A percentile compares a stretch with the other conserved stretches of the same genome.
These are phyloP conservation scores for Jacaranda copaia DNA, from an alignment of 257 asterid species.

Conservation along the genomic window DNA sequence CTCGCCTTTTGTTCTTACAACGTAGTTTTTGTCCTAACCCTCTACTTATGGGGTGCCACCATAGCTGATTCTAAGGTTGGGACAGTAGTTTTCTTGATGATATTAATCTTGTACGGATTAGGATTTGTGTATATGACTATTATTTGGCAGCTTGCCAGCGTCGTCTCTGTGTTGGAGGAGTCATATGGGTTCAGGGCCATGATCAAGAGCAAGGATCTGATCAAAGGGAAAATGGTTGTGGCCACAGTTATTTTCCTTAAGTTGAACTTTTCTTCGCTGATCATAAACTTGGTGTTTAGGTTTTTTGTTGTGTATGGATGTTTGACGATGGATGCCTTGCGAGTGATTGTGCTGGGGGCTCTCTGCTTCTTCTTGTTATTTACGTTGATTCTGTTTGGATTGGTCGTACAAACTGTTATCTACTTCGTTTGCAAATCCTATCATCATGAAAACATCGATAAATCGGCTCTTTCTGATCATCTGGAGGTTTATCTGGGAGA, in stretches of 20 bases:
- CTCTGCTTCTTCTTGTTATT: conserved; percentile 46
- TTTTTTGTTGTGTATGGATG: conserved; percentile 41
- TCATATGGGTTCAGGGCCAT: conserved; percentile 59
- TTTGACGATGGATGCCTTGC: neutral
- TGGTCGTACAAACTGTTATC: conserved; percentile 64
- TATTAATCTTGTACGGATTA: conserved; percentile 32
- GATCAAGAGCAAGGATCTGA: conserved; percentile 56
- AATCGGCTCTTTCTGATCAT: conserved; percentile 68
- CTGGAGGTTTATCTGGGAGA: conserved; percentile 76
- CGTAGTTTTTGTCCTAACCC: conserved; percentile 27
- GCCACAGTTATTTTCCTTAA: conserved; percentile 45
- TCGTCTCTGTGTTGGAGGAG: conserved; percentile 69
- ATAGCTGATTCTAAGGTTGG: neutral
- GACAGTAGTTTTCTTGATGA: conserved; percentile 3
- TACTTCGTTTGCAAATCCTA: conserved; percentile 75
- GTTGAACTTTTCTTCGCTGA: conserved; percentile 35
- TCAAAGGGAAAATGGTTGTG: conserved; percentile 61
- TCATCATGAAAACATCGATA: conserved; percentile 69
- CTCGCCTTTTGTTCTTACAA: conserved; percentile 46
- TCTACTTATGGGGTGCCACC: conserved; percentile 18
- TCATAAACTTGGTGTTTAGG: conserved; percentile 36
- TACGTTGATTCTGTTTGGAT: conserved; percentile 48
- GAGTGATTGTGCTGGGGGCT: conserved; percentile 46
- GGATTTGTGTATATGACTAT: conserved; percentile 58
- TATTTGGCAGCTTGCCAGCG: conserved; percentile 73